Evolutionary conservation across 1,284 basidiomycete species (phyloP).

Genomic region (Coniferiporia sulphurascens): DNA sequence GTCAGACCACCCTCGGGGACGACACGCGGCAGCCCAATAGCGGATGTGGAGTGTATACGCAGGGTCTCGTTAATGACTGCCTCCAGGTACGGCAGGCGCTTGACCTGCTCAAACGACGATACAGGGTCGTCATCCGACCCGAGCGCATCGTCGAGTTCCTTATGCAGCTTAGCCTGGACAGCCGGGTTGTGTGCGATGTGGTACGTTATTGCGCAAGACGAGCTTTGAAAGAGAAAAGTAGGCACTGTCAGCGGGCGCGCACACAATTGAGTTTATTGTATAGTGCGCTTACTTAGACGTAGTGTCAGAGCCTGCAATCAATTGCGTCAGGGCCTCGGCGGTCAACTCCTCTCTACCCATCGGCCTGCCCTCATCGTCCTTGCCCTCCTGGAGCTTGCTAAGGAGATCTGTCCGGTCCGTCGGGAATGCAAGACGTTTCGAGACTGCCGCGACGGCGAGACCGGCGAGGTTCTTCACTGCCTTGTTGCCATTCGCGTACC

Average conservation of each 20-base stretch:
- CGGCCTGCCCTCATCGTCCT: slow-evolving; percentile 41
- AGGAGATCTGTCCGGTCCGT: slow-evolving; percentile 14
- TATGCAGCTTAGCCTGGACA: slow-evolving; percentile 67
- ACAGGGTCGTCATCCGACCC: slow-evolving; percentile 53
- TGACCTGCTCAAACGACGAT: slow-evolving; percentile 56
- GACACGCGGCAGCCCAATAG: slow-evolving; percentile 78
- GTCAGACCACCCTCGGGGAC: slow-evolving; percentile 67
- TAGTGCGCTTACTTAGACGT: slow-evolving; percentile 67
- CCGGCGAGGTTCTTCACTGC: slow-evolving; percentile 42
- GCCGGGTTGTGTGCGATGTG: slow-evolving; percentile 67
- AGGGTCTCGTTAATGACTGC: slow-evolving; percentile 83
- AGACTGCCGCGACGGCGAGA: slow-evolving; percentile 67
- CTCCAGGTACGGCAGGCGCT: slow-evolving; percentile 69
- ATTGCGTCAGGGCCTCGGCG: slow-evolving; percentile 44
- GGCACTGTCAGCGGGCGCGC: slow-evolving; percentile 6
- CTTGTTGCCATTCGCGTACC: slow-evolving; percentile 64
- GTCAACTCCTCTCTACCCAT: slow-evolving; percentile 45
- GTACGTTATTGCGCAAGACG: slow-evolving; percentile 82
- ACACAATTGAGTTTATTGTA: not conserved
- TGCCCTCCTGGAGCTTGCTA: slow-evolving; percentile 29
- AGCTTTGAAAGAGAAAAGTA: slow-evolving; percentile 37
- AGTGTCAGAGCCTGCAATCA: slow-evolving; percentile 50
- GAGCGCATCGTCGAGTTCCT: slow-evolving; percentile 76
- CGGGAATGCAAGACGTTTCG: slow-evolving; percentile 16
- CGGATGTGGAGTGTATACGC: slow-evolving; percentile 76